phyloP scores from a whole-genome alignment of 768 basidiomycete species.

The Boletus vermiculosoides region DNA sequence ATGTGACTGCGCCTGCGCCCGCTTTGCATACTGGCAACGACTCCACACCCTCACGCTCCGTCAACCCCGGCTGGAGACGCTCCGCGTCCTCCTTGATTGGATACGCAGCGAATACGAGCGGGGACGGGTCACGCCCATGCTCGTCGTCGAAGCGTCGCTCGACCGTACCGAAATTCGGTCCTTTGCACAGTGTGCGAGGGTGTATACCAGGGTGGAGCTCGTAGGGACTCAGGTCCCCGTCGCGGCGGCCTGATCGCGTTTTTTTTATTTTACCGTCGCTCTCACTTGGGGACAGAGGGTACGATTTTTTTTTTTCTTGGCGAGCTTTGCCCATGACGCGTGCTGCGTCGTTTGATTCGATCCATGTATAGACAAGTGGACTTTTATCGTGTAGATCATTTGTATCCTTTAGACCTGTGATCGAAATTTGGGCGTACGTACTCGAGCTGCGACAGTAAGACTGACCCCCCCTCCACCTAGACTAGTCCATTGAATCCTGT shows the following conservation, averaged over 20 bases:
- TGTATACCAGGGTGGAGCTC: slow-evolving; percentile 19
- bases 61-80: slow-evolving; percentile 22
- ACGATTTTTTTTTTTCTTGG: neutral
- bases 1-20: slow-evolving; percentile 6
- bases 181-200: slow-evolving; percentile 14
- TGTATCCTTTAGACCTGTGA: slow-evolving; percentile 5
- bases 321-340: neutral
- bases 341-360: neutral
- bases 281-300: neutral
- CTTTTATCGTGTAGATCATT: neutral
- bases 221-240: neutral
- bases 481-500: neutral
- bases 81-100: slow-evolving; percentile 24
- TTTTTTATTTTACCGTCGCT: neutral
- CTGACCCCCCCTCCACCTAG: too few relatives aligned
- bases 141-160: slow-evolving; percentile 20
- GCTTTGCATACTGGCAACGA: slow-evolving; percentile 18
- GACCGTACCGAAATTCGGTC: slow-evolving; percentile 16
- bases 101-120: slow-evolving; percentile 11
- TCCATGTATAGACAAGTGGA: neutral
- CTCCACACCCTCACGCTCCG: slow-evolving; percentile 23
- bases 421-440: neutral
- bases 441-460: too few relatives aligned
- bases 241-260: slow-evolving; percentile 2
- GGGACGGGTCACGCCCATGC: slow-evolving; percentile 9